Base-by-base conservation (phyloP, 768 basidiomycete genomes). In the Cystobasidium tubakii region DNA sequence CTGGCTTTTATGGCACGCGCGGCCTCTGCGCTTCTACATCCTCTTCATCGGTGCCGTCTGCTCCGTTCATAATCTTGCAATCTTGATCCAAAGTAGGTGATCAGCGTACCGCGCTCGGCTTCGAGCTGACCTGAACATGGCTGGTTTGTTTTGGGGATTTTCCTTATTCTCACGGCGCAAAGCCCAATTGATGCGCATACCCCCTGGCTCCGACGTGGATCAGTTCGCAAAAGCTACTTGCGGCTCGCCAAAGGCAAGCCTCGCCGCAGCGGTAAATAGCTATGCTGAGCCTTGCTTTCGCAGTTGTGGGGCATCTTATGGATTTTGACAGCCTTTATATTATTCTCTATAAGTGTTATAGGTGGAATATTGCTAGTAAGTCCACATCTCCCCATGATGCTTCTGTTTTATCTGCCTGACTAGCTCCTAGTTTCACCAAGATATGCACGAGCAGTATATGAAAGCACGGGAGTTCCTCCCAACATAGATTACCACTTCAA, bases 221-320 rank as follows among this genome's bases (percentile, higher is more conserved):
- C 34, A 65, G 19, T 27, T 65, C 34, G 34, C 33, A 43, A 65
- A 42, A 42, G 63, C 63, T 2, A 13, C 34, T 42, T 65, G 33
- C 34, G 63, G 63, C 3, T 27, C 29, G 43, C 10, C 63, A 17
- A 36, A 43, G 43, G 63, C 29, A 36, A 23, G 62, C 21, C 4
- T 25, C 23, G 54, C 19, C n/a, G 54, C 12, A 25, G 54, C 25
- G 31, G 31, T 57, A 33, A 6, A 57, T 6, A 6, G 54, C 15
- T 6, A 39, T 39, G 15, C 54, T 31, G 10, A 55, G 54, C 23
- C 54, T 55, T 31, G 4, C 54, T 55, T 21, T 6, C 54, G 25
- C 36, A 69, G 66, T 2, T 71, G 34, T 71, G 69, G 69, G 69
- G 69, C 19, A 1, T 60, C 12, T 12, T 71, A 15, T 71, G 69